Conservation (phyloP, 495 filamentous ascomycete species). For the Copromyces sp. region DNA sequence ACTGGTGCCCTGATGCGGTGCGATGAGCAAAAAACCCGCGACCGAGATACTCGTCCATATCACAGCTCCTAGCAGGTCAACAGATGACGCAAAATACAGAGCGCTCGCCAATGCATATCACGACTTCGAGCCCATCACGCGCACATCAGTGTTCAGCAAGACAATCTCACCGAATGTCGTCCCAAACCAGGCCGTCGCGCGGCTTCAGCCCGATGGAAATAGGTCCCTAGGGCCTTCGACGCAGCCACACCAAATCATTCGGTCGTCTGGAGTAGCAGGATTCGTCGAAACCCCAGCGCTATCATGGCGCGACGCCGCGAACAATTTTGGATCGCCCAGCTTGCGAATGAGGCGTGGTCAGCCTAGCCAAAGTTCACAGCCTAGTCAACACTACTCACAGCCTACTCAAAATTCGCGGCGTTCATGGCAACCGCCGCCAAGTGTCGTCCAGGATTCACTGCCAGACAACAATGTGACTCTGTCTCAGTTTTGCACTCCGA, state of each 20-base stretch:
- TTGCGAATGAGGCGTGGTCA: slow-evolving; percentile 8
- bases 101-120: slow-evolving; percentile 51
- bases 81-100: slow-evolving; percentile 55
- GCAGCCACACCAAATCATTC: not conserved
- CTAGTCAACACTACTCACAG: not conserved
- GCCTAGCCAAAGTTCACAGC: slow-evolving; percentile 3
- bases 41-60: slow-evolving; percentile 62
- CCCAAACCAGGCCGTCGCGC: not conserved
- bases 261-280: not conserved
- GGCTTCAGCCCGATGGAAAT: not conserved
- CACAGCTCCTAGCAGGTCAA: slow-evolving; percentile 48
- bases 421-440: slow-evolving; percentile 31
- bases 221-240: not conserved
- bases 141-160: not conserved
- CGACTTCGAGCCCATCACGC: slow-evolving; percentile 37
- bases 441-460: slow-evolving; percentile 32
- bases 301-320: slow-evolving; percentile 35
- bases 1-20: not conserved
- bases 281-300: slow-evolving; percentile 22
- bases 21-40: slow-evolving; percentile 14
- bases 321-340: slow-evolving; percentile 34
- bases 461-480: slow-evolving; percentile 19
- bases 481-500: slow-evolving; percentile 26
- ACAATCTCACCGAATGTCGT: not conserved
- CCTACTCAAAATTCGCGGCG: slow-evolving; percentile 4